These are phyloP conservation scores for Neoscytalidium dimidiatum DNA, from an alignment of 2,329 filamentous ascomycete species.

Conservation along the genomic window DNA sequence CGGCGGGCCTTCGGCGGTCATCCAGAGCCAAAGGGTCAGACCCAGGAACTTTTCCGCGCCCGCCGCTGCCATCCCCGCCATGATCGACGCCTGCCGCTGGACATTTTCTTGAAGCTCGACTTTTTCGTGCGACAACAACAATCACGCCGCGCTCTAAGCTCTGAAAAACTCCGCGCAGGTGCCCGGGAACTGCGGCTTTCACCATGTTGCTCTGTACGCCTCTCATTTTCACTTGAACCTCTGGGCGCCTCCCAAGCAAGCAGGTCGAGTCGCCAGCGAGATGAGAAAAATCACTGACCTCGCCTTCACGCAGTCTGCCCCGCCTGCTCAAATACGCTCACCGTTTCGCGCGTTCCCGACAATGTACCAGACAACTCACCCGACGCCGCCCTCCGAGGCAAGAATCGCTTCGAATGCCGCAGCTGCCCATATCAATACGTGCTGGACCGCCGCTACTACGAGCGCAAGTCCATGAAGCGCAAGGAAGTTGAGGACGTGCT, in stretches of 20 bases:
- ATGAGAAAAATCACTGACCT: background rate
- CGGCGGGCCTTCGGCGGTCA: background rate
- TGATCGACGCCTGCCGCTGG: slow-evolving; percentile 8
- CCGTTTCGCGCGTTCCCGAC: slow-evolving; percentile 58
- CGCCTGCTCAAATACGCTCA: slow-evolving; percentile 80
- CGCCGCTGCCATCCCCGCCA: slow-evolving; percentile 10
- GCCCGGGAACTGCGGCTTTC: background rate
- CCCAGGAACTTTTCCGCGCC: background rate
- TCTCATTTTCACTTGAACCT: background rate
- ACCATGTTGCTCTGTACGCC: slow-evolving; percentile 67
- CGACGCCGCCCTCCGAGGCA: slow-evolving; percentile 32
- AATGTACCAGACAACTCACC: slow-evolving; percentile 41
- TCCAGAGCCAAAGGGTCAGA: too few species aligned
- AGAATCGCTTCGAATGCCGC: slow-evolving; percentile 90
- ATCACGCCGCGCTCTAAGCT: background rate
- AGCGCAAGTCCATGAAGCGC: slow-evolving; percentile 75
- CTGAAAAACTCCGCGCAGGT: background rate
- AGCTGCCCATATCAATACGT: slow-evolving; percentile 92
- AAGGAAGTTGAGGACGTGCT: slow-evolving; percentile 90
- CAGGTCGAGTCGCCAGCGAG: background rate
- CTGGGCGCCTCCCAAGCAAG: background rate
- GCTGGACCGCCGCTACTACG: slow-evolving; percentile 77
- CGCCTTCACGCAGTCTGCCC: slow-evolving; percentile 66
- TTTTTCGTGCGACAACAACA: background rate
- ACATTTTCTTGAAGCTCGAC: slow-evolving; percentile 7